Evolutionary conservation across 306 rosid genomes (phyloP), one percentile per base, ranked within the genome.

Genomic region (Castanopsis chinensis): DNA sequence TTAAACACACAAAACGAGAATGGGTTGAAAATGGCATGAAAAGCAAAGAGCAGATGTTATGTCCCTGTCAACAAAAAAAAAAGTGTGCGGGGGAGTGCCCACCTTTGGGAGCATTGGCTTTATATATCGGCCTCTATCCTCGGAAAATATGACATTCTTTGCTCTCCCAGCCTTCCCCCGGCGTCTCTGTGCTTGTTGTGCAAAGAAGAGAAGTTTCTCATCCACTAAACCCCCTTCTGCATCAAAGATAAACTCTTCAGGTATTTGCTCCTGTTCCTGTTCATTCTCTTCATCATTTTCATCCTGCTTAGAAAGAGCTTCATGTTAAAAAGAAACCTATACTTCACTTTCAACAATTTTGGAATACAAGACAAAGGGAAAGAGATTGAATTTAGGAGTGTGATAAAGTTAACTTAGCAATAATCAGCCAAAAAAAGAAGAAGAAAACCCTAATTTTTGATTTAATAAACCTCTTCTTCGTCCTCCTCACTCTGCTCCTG

Each of bases 31-130:
- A 79, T 6, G 25, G 30, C 35, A 52, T 70, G 28, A 76, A 70
- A 77, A 23, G n/a, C 73, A 51, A 74, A 79, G 59, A 72, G 65
- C 75, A 61, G 61, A 69, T 60, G 54, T 72, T 56, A 57, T 49
- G 55, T 61, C 65, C 76, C 57, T 81, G 83, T 14, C 73, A 41
- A 0, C 41, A 21, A 41, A 55, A 70, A 14, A 78, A 70, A 51
- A 19, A 59, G 73, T 23, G 74, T 71, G 60, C 69, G 45, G 35
- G 63, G 75, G 64, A 58, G 80, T 25, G 67, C 81, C 30, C 68
- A 91, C 99, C 90, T 94, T 94, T 32, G 99, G 99, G 76, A 94
- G 90, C 99, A 94, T 94, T 78, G 99, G 97, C 82, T 94, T 94
- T 74, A 94, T 89, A 80, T 95, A 95, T 70, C 99, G 87, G 30